Evolutionary conservation across 805 yeast genomes (phyloP), one percentile per base, ranked within the genome.

Genomic region (Suhomyces tanzawaensis): DNA sequence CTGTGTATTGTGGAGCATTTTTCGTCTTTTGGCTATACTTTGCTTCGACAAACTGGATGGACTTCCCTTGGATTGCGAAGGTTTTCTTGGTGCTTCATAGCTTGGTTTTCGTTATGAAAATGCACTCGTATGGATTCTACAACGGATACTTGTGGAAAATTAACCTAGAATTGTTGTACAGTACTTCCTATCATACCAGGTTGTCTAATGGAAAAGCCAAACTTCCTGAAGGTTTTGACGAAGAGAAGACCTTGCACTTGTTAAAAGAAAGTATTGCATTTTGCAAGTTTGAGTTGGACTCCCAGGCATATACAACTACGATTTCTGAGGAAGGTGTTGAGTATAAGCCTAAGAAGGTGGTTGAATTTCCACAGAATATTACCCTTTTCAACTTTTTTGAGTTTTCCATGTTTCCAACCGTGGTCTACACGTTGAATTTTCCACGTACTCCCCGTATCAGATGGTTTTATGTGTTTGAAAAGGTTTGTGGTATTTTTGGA

Each of bases 91-190:
- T 87, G 42, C 66, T 93, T 36, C 99, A 93, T 57, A 78, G 89
- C 8, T 68, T 88, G 34, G 98, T 93, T 2, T 68, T 89, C 47
- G 57, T 95, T 49, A 93, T 93, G 99, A 93, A 93, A 58, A 83
- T 84, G 79, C 98, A 93, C 59, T 89, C 98, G 2, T 93, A 82
- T 57, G 87, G 87, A 2, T 89, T 85, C 53, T 93, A 81, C 65
- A 90, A 90, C 55, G 99, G 98, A 0, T 88, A 91, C 57, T 64
- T 93, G 42, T 86, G 95, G 89, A 64, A 58, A 23, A 76, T 82
- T 30, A 51, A 58, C 16, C 60, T 66, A 12, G 91, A 85, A 52
- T 62, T 82, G 30, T 49, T 67, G 3, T 73, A 68, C 41, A 76
- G 86, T 0, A 63, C 63, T 39, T 51, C 43, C 3, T 71, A 71